Evolutionary conservation across 768 basidiomycete genomes (phyloP), one percentile per base, ranked within the genome.

Genomic region (Crassisporium funariophilum): DNA sequence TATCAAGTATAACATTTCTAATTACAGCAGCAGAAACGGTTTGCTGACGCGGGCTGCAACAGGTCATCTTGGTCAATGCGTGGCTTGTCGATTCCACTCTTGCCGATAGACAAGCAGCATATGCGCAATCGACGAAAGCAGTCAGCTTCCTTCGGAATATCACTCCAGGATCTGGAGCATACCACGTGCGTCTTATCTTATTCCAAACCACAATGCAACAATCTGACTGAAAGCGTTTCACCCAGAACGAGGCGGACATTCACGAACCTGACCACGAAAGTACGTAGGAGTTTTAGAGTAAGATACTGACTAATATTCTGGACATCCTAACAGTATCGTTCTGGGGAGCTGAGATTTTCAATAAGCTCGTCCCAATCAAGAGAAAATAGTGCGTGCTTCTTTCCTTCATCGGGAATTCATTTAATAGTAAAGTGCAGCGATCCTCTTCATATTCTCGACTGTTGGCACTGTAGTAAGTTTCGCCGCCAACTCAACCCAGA

Each of bases 391-490:
- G 36, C 19, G 61, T 53, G 13, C 7, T 4, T 34, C 25, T 13
- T 22, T 5, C 9, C 33, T 13, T 23, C 12, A 15, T 21, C 4
- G 17, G 24, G 6, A 11, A 11, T 33, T 6, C 10, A 11, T 11
- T 10, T 4, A 25, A n/a, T 46, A 36, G 8, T 2, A 21, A 5
- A 10, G 2, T 39, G 4, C 25, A 65, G 63, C 40, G 63, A 65
- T 48, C 61, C 63, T 16, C 46, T 56, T 7, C 55, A 52, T 40
- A 29, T 65, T 17, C 58, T 65, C 4, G 63, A 63, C 27, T 65
- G 63, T 49, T 65, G 63, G 63, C 60, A 65, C 23, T 65, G 63
- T 43, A 61, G 63, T 63, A 41, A 50, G 57, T 51, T 8, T 19
- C 20, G 10, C 31, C 21, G 15, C 33, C 4, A 23, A 6, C 1